Conservation (phyloP, 2,329 filamentous ascomycete species). For the Dryadomyces sulphureus region DNA sequence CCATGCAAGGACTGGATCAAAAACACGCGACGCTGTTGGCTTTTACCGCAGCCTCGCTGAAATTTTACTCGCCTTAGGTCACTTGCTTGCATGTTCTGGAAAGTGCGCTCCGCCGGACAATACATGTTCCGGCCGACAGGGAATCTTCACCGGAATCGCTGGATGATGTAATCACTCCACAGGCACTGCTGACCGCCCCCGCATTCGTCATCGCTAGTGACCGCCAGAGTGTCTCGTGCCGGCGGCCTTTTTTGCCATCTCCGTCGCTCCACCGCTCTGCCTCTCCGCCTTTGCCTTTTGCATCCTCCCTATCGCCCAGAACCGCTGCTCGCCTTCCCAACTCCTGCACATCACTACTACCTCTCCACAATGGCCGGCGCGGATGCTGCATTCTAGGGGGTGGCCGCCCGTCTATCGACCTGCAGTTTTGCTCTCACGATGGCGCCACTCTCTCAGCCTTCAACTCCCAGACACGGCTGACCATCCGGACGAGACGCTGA, state of each 20-base stretch:
- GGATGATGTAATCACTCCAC: no score
- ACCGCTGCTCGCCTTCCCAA: slow-evolving; percentile 14
- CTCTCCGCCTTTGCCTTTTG: background rate
- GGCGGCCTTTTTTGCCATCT: no score
- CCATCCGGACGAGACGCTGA: slow-evolving; percentile 11
- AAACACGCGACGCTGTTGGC: slow-evolving; percentile 4
- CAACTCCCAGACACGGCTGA: slow-evolving; percentile 5
- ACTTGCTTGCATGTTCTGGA: background rate
- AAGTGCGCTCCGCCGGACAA: background rate
- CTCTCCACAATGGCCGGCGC: slow-evolving; percentile 19
- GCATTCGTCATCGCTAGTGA: background rate
- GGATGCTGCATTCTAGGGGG: slow-evolving; percentile 38
- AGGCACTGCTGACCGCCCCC: background rate
- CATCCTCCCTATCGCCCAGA: background rate
- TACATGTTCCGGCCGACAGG: background rate
- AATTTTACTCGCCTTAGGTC: slow-evolving; percentile 5
- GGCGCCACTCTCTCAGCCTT: slow-evolving; percentile 38
- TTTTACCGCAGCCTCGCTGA: slow-evolving; percentile 6
- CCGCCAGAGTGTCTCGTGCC: background rate
- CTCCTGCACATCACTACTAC: background rate
- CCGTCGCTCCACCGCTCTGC: background rate
- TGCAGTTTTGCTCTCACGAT: slow-evolving; percentile 27
- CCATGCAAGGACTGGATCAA: background rate
- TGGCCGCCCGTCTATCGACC: slow-evolving; percentile 27
- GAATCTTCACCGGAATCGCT: background rate